Conservation (phyloP, 2,329 filamentous ascomycete genomes). For the Aureobasidium pullulans region DNA sequence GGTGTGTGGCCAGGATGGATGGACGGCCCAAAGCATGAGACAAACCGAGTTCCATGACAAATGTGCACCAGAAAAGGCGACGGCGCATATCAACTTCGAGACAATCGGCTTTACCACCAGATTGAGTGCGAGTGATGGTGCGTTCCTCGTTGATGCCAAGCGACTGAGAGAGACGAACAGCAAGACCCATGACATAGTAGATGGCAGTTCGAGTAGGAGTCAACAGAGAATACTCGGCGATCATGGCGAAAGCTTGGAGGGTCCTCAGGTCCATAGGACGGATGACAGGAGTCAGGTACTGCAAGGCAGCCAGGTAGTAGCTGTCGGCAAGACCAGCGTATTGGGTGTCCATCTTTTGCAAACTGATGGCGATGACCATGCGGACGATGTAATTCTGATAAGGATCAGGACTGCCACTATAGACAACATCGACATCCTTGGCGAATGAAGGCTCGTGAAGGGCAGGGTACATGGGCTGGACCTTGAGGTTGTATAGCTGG, state of each 20-base stretch:
- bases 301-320: slow-evolving; percentile 86
- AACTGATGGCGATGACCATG: slow-evolving; percentile 88
- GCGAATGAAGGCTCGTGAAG: slow-evolving; percentile 77
- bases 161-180: slow-evolving; percentile 80
- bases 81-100: slow-evolving; percentile 84
- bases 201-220: slow-evolving; percentile 88
- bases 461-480: slow-evolving; percentile 79
- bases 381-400: slow-evolving; percentile 83
- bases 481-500: slow-evolving; percentile 80
- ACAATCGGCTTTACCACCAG: slow-evolving; percentile 55
- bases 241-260: slow-evolving; percentile 78
- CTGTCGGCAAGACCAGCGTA: slow-evolving; percentile 93
- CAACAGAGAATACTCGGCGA: slow-evolving; percentile 84
- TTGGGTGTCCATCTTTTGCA: slow-evolving; percentile 82
- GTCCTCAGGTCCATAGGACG: slow-evolving; percentile 85
- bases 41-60: slow-evolving; percentile 81
- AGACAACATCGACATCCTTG: slow-evolving; percentile 72
- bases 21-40: slow-evolving; percentile 83
- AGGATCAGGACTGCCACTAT: slow-evolving; percentile 60
- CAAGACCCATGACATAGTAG: slow-evolving; percentile 87
- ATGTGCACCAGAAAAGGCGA: slow-evolving; percentile 78
- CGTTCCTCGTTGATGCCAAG: slow-evolving; percentile 82
- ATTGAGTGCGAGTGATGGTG: slow-evolving; percentile 62
- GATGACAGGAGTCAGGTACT: slow-evolving; percentile 73
- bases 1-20: slow-evolving; percentile 71